A percentile compares a stretch with the other conserved stretches of the same genome.
phyloP scores from a whole-genome alignment of 495 filamentous ascomycete species.

The Aspergillus baeticus region DNA sequence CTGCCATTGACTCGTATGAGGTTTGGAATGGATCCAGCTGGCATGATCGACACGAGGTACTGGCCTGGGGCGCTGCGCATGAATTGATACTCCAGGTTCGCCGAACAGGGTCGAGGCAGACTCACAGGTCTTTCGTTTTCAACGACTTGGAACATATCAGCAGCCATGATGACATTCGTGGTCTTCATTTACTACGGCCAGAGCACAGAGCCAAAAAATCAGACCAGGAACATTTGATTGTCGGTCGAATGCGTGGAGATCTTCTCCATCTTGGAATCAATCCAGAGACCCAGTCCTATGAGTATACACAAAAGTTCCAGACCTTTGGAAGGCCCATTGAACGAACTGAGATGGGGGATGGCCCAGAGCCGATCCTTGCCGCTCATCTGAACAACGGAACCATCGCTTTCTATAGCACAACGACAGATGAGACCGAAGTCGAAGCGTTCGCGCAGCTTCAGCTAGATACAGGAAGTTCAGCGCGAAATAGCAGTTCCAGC shows the following conservation, averaged over 20 bases:
- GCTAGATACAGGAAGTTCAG: slow-evolving; percentile 19
- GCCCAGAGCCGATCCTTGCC: slow-evolving; percentile 39
- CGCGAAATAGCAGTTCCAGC: slow-evolving; percentile 48
- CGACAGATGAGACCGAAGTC: slow-evolving; percentile 26
- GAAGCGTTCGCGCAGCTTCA: slow-evolving; percentile 38
- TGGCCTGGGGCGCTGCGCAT: slow-evolving; percentile 63
- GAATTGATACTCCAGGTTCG: slow-evolving; percentile 51
- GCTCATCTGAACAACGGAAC: slow-evolving; percentile 43
- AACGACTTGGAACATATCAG: slow-evolving; percentile 48
- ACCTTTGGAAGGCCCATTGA: slow-evolving; percentile 31
- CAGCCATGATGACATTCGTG: slow-evolving; percentile 64
- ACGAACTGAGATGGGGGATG: slow-evolving; percentile 31
- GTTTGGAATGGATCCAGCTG: slow-evolving; percentile 49
- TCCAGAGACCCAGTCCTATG: slow-evolving; percentile 22
- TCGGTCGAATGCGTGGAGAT: slow-evolving; percentile 40
- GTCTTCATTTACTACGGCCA: slow-evolving; percentile 51
- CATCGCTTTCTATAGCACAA: slow-evolving; percentile 47
- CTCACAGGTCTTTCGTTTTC: slow-evolving; percentile 50
- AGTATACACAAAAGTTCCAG: slow-evolving; percentile 33
- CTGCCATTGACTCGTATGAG: slow-evolving; percentile 62
- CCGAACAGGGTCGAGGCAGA: slow-evolving; percentile 19
- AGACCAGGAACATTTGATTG: slow-evolving; percentile 38
- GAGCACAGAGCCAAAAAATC: slow-evolving; percentile 29
- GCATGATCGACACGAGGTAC: slow-evolving; percentile 53
- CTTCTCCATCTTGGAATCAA: slow-evolving; percentile 37